phyloP scores from a whole-genome alignment of 2,329 filamentous ascomycete genomes.

The Zopfia rhizophila region DNA sequence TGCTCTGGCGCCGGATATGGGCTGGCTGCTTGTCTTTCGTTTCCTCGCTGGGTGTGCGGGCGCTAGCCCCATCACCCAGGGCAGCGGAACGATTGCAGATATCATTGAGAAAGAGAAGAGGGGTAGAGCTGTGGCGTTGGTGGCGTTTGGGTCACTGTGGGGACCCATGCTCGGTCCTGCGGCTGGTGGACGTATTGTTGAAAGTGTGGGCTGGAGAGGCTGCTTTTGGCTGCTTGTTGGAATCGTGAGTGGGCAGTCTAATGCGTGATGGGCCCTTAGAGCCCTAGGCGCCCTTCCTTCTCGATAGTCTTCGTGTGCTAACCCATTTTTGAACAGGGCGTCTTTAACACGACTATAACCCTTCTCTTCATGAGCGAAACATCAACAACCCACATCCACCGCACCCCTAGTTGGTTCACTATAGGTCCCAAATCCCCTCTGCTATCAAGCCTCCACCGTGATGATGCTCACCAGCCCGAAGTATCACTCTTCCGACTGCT shows the following conservation, averaged over 20 bases:
- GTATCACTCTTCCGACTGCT: too few species aligned
- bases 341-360: conserved; percentile 7
- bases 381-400: conserved; percentile 5
- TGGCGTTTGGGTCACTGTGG: conserved; percentile 27
- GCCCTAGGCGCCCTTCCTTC: too few species aligned
- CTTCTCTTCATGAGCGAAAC: conserved; percentile 8
- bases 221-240: conserved; percentile 9
- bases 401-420: too few species aligned
- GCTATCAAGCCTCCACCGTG: too few species aligned
- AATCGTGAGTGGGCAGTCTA: too few species aligned
- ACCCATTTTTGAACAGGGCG: conserved; percentile 1
- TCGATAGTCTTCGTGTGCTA: too few species aligned
- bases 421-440: too few species aligned
- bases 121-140: conserved; percentile 24
- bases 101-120: conserved; percentile 16
- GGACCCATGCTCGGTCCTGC: conserved; percentile 5
- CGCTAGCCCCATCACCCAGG: conserved; percentile 18
- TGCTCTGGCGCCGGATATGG: conserved; percentile 15
- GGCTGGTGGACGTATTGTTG: background rate
- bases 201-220: background rate
- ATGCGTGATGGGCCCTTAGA: too few species aligned
- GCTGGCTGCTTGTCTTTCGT: conserved; percentile 26
- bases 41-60: conserved; percentile 25
- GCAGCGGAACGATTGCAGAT: conserved; percentile 19
- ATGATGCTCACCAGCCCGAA: background rate